These are phyloP conservation scores for Arxiozyma slooffiae DNA, from an alignment of 1,139 yeast species.

Conservation along the genomic window DNA sequence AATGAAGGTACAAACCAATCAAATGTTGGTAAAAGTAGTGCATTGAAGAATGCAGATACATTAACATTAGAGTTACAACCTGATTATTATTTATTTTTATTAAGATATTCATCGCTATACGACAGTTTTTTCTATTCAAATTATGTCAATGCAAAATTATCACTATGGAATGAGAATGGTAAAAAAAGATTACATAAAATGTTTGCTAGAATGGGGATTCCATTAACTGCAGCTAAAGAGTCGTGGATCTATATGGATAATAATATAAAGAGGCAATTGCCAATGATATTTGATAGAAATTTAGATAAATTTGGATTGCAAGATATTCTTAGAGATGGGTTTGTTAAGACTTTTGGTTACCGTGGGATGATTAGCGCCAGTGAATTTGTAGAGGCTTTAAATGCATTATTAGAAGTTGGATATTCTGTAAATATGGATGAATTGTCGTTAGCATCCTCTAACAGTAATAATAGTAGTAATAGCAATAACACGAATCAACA, in stretches of 20 bases:
- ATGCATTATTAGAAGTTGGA: constrained; percentile 73
- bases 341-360: constrained; percentile 75
- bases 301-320: constrained; percentile 72
- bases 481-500: constrained; percentile 27
- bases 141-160: constrained; percentile 77
- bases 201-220: no score
- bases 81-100: constrained; percentile 75
- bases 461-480: constrained; percentile 8
- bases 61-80: constrained; percentile 58
- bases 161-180: constrained; percentile 89
- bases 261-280: constrained; percentile 62
- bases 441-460: constrained; percentile 2
- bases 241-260: constrained; percentile 89
- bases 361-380: constrained; percentile 83
- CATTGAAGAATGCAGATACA: constrained; percentile 43
- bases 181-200: constrained; percentile 75
- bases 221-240: no score
- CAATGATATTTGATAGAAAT: constrained; percentile 58
- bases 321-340: constrained; percentile 77
- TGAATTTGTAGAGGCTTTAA: constrained; percentile 82
- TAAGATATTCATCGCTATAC: constrained; percentile 89
- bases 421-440: constrained; percentile 12
- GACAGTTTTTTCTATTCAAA: constrained; percentile 85
- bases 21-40: constrained; percentile 11
- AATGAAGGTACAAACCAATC: constrained; percentile 20